Evolutionary conservation across 139 green algal genomes (phyloP), one percentile per base, ranked within the genome.

Genomic region (Coccomyxa sp.): DNA sequence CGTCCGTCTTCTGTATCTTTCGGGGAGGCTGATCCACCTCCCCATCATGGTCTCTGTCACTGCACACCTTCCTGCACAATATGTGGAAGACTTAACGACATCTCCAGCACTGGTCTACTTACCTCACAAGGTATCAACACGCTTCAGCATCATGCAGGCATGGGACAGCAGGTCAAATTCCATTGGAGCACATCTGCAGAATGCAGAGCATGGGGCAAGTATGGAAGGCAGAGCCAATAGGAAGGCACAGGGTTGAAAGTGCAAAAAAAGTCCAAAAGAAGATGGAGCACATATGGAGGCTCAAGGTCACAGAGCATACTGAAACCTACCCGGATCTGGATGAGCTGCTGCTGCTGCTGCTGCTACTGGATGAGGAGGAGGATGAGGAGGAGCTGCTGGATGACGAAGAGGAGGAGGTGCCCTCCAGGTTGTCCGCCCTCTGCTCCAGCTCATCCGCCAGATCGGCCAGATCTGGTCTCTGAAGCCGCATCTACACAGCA

Each of bases 401-500:
- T 8, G 38, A 72, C n/a, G 36, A 75, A 34, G 70, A 79, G 2
- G 58, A 78, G 7, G 76, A 76, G 0, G 39, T 58, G 33, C 73
- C 81, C 24, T 50, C 55, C 24, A 40, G 54, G 24, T 80, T 55
- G 14, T 83, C 78, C 36, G 74, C 69, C 1, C 68, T 41, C 27
- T 41, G 29, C 14, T 31, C 37, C 12, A 90, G 76, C 22, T 70
- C 74, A 39, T 84, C 82, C 31, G 90, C 91, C 6, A 87, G 50
- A 0, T 54, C 75, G 0, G 87, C 90, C 31, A 96, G 79, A 41
- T 96, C 92, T 0, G 89, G 90, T 7, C 92, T 84, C 58, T 79
- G 68, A 40, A 74, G 24, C 39, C 55, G 34, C 8, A 81, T 24
- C 9, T 54, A 22, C 50, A 64, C 14, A 22, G 27, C 1, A 5